Conservation (phyloP, 257 asterid genomes). For the Solanum etuberosum region DNA sequence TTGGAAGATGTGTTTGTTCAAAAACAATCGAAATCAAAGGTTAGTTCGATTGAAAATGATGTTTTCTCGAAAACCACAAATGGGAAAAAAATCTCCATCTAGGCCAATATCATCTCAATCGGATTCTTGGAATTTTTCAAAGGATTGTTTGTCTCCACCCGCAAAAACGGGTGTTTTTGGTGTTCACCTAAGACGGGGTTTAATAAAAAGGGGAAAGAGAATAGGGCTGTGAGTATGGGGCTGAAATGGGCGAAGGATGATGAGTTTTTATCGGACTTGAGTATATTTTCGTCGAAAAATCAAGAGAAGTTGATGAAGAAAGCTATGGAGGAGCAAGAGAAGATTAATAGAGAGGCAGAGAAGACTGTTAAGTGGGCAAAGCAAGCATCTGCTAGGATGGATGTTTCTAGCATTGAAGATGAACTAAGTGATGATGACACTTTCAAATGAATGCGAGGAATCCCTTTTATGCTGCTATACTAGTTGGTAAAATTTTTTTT, state of each 20-base stretch:
- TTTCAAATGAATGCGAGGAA: constrained; percentile 6
- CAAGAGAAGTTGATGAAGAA: constrained; percentile 44
- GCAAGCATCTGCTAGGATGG: constrained; percentile 74
- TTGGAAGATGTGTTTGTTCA: not conserved
- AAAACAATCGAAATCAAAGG: not conserved
- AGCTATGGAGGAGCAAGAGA: constrained; percentile 63
- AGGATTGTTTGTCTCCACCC: constrained; percentile 54
- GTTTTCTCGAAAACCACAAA: constrained; percentile 17
- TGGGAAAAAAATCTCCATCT: constrained; percentile 12
- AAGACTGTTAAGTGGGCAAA: constrained; percentile 81
- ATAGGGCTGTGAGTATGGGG: constrained; percentile 10
- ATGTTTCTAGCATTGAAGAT: constrained; percentile 39
- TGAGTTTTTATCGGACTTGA: constrained; percentile 48
- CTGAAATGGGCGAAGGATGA: constrained; percentile 30
- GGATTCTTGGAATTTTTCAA: constrained; percentile 17
- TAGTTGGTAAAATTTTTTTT: not conserved
- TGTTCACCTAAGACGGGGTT: constrained; percentile 53
- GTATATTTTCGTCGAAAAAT: constrained; percentile 25
- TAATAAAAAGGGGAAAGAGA: constrained; percentile 34
- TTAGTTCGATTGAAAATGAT: not conserved
- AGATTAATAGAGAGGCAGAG: constrained; percentile 71
- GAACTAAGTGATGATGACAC: constrained; percentile 29
- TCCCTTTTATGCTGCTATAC: not conserved
- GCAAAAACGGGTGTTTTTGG: constrained; percentile 57
- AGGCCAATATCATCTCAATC: constrained; percentile 15